Conservation (phyloP, 2,329 filamentous ascomycete genomes). For the Camptophora hylomeconis region DNA sequence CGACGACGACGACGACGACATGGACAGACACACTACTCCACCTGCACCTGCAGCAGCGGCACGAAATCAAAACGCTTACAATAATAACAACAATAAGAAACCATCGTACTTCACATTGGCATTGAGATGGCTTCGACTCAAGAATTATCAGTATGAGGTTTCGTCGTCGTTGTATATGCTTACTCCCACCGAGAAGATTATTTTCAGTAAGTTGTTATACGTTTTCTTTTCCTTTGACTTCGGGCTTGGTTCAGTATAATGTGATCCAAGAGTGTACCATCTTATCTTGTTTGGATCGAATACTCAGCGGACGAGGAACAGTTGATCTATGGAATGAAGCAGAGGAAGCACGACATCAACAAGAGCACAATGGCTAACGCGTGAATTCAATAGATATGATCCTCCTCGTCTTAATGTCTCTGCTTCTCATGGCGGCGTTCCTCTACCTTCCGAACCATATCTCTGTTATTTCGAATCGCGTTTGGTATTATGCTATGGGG, state of each 20-base stretch:
- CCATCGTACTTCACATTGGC: slow-evolving; percentile 23
- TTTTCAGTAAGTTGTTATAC: slow-evolving; percentile 67
- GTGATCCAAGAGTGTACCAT: no score
- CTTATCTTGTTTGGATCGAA: no score
- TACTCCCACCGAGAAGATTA: slow-evolving; percentile 87
- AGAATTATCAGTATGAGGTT: slow-evolving; percentile 97
- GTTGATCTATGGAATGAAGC: no score
- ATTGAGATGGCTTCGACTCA: slow-evolving; percentile 86
- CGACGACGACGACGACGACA: not conserved
- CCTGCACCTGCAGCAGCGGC: no score
- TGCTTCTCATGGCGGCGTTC: slow-evolving; percentile 73
- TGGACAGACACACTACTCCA: not conserved
- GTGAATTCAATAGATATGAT: slow-evolving; percentile 58
- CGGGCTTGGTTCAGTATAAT: not conserved
- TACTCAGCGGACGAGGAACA: no score
- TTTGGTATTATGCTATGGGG: slow-evolving; percentile 90
- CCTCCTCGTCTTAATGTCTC: slow-evolving; percentile 76
- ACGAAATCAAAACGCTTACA: no score
- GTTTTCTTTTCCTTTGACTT: not conserved
- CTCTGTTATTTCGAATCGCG: slow-evolving; percentile 64
- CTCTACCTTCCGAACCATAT: slow-evolving; percentile 93
- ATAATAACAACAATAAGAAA: no score
- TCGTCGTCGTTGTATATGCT: slow-evolving; percentile 96
- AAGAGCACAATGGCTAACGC: slow-evolving; percentile 5
- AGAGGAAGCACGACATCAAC: slow-evolving; percentile 1